A percentile compares a stretch with the other conserved stretches of the same genome.
These are phyloP conservation scores for Rhodotorula sp. DNA, from an alignment of 1,284 basidiomycete species.

Conservation along the genomic window DNA sequence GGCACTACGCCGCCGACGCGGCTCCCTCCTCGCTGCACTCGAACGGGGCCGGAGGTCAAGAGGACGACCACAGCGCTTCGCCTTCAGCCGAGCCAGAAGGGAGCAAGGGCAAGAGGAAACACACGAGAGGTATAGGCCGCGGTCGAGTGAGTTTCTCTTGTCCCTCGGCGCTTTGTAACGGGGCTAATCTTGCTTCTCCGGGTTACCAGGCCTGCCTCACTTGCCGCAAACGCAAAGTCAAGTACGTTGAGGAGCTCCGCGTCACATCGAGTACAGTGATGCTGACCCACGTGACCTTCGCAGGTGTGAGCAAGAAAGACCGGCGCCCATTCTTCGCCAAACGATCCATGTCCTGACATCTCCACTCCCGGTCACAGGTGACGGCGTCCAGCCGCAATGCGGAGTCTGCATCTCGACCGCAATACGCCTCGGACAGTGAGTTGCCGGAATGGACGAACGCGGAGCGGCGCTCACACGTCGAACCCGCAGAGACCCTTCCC, in stretches of 20 bases:
- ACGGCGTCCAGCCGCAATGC: slow-evolving; percentile 8
- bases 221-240: slow-evolving; percentile 17
- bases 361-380: not conserved
- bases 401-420: not conserved
- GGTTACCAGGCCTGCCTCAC: slow-evolving; percentile 4
- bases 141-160: not conserved
- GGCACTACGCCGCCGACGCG: too few relatives aligned
- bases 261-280: not conserved
- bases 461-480: not conserved
- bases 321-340: not conserved
- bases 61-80: too few relatives aligned
- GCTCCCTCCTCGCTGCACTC: too few relatives aligned
- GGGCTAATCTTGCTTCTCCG: too few relatives aligned
- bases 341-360: not conserved
- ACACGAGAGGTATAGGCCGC: not conserved
- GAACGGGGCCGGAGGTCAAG: too few relatives aligned
- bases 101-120: too few relatives aligned
- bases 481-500: not conserved
- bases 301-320: not conserved
- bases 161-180: too few relatives aligned
- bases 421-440: not conserved
- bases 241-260: not conserved
- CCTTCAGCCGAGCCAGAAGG: too few relatives aligned
- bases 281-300: not conserved
- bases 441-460: not conserved